Evolutionary conservation across 257 asterid genomes (phyloP).

Genomic region (Ehretia macrophylla): DNA sequence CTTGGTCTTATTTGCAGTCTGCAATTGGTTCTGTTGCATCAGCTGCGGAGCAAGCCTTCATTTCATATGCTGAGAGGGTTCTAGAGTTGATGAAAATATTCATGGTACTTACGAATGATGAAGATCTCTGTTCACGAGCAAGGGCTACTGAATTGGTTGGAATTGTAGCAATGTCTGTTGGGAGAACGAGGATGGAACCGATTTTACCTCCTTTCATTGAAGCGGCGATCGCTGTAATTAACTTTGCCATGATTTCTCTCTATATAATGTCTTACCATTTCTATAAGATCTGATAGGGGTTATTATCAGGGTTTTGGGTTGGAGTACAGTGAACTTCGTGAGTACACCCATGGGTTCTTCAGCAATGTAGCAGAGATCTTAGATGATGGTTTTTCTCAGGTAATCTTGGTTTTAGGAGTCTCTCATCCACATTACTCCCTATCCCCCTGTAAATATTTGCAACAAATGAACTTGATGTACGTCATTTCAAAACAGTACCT

Average conservation of each 20-base stretch:
- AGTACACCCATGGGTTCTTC: constrained; percentile 97
- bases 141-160: constrained; percentile 99
- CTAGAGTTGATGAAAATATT: constrained; percentile 88
- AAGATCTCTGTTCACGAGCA: constrained; percentile 94
- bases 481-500: constrained; percentile 65
- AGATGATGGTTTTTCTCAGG: constrained; percentile 90
- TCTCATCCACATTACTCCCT: neutral
- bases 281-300: constrained; percentile 16
- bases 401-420: constrained; percentile 22
- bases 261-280: constrained; percentile 3
- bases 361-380: constrained; percentile 88
- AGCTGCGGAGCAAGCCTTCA: constrained; percentile 93
- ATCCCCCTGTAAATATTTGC: neutral
- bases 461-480: neutral
- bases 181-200: constrained; percentile 83
- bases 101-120: constrained; percentile 94
- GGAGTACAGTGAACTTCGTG: constrained; percentile 97
- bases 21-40: constrained; percentile 99
- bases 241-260: constrained; percentile 15
- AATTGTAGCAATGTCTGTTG: constrained; percentile 94
- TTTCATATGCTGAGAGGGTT: constrained; percentile 92
- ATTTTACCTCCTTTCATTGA: constrained; percentile 83
- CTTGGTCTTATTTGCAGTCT: constrained; percentile 55
- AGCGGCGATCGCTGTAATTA: constrained; percentile 83
- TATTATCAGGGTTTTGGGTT: constrained; percentile 74